Conservation (phyloP, 225 moss, liverwort and hornwort genomes). For the Polytrichum commune region DNA sequence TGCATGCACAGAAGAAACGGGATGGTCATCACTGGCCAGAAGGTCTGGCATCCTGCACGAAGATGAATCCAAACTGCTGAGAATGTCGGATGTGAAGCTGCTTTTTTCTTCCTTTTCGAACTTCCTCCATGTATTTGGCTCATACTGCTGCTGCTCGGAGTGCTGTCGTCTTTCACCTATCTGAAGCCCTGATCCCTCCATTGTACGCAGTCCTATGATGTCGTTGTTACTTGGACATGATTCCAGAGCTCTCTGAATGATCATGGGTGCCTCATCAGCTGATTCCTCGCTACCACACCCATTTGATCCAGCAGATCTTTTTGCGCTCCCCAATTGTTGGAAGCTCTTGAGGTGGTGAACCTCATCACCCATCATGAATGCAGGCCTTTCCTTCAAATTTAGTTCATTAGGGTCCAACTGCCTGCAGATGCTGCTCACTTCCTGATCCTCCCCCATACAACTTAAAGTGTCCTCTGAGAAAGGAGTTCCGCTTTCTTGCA, state of each 20-base stretch:
- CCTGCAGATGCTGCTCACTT: conserved; percentile 33
- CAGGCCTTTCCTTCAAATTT: conserved; percentile 4
- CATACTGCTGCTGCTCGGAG: not conserved
- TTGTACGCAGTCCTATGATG: too few relatives aligned
- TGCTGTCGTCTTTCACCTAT: too few relatives aligned
- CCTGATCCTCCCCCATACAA: conserved; percentile 30
- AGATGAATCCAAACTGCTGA: not conserved
- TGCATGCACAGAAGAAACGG: not conserved
- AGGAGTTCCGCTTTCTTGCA: conserved; percentile 10
- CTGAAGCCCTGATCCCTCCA: too few relatives aligned
- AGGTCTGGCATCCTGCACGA: not conserved
- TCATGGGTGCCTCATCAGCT: too few relatives aligned
- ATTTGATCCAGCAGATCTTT: not conserved
- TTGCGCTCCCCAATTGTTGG: not conserved
- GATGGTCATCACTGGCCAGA: not conserved
- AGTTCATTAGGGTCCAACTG: conserved; percentile 20
- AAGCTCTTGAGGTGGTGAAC: conserved; percentile 14
- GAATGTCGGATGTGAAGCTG: not conserved
- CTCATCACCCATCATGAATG: conserved; percentile 2
- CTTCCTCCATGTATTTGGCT: not conserved
- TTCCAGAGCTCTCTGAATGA: too few relatives aligned
- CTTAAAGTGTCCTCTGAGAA: conserved; percentile 15
- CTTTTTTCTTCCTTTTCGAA: not conserved
- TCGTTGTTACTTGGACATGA: too few relatives aligned
- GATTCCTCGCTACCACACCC: too few relatives aligned